These are phyloP conservation scores for Colletotrichum chrysophilum DNA, from an alignment of 2,329 filamentous ascomycete genomes.

Conservation along the genomic window DNA sequence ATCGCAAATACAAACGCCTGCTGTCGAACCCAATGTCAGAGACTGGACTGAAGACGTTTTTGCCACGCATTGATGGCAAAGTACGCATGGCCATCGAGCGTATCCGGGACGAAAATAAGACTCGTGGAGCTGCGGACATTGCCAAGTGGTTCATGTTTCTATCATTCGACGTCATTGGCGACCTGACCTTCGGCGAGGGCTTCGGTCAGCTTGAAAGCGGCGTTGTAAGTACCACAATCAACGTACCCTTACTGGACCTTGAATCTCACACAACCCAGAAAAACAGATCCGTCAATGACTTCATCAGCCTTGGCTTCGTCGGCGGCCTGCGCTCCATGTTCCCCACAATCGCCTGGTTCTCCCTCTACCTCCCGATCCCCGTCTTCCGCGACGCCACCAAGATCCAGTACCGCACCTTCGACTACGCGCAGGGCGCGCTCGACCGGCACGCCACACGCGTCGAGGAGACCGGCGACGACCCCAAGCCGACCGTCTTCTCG, in stretches of 20 bases:
- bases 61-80: slow-evolving; percentile 40
- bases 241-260: not conserved
- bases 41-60: slow-evolving; percentile 37
- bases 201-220: slow-evolving; percentile 30
- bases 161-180: slow-evolving; percentile 39
- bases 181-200: slow-evolving; percentile 32
- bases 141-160: slow-evolving; percentile 61
- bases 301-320: slow-evolving; percentile 11
- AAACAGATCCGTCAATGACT: slow-evolving; percentile 12
- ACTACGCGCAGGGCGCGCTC: slow-evolving; percentile 7
- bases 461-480: not conserved
- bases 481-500: slow-evolving; percentile 6
- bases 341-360: not conserved
- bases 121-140: slow-evolving; percentile 45
- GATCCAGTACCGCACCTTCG: slow-evolving; percentile 3
- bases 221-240: slow-evolving; percentile 31
- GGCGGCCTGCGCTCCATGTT: slow-evolving; percentile 11
- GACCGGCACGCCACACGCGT: slow-evolving; percentile 12
- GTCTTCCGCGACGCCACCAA: slow-evolving; percentile 1
- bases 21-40: slow-evolving; percentile 47
- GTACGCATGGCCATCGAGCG: slow-evolving; percentile 46
- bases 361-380: slow-evolving; percentile 7
- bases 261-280: not conserved
- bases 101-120: slow-evolving; percentile 47
- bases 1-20: slow-evolving; percentile 43